Evolutionary conservation across 352 stramenopile species (phyloP).

Genomic region (Phytopythium kandeliae): DNA sequence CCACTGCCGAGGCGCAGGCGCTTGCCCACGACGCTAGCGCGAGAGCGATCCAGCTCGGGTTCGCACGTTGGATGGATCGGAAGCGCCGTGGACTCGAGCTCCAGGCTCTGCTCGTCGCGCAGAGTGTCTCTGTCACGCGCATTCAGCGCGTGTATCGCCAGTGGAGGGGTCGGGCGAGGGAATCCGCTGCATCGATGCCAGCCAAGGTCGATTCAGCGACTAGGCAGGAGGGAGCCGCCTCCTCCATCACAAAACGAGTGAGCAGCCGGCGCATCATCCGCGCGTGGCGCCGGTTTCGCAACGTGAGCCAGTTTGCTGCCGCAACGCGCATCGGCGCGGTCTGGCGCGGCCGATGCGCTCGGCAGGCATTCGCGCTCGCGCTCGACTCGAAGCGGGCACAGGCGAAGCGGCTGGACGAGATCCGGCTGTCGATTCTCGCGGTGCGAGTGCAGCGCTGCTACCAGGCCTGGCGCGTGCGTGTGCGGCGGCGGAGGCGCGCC

Average conservation of each 20-base stretch:
- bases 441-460: constrained; percentile 27
- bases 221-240: not conserved
- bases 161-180: not conserved
- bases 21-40: not conserved
- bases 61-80: not conserved
- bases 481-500: constrained; percentile 20
- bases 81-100: not conserved
- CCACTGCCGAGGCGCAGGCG: no score
- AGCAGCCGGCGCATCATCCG: not conserved
- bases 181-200: no score
- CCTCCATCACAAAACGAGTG: not conserved
- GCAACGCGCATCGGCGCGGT: constrained; percentile 7
- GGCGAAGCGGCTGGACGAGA: constrained; percentile 17
- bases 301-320: constrained; percentile 1
- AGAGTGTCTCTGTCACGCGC: not conserved
- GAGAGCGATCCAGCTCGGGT: not conserved
- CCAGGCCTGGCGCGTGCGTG: constrained; percentile 18
- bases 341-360: constrained; percentile 18
- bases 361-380: constrained; percentile 11
- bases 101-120: not conserved
- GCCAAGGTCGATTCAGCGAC: not conserved
- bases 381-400: constrained; percentile 14
- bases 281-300: constrained; percentile 2
- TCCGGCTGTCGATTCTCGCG: constrained; percentile 21
- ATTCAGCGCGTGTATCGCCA: not conserved